These are phyloP conservation scores for Trametopsis cervina DNA, from an alignment of 768 basidiomycete species.

Conservation along the genomic window DNA sequence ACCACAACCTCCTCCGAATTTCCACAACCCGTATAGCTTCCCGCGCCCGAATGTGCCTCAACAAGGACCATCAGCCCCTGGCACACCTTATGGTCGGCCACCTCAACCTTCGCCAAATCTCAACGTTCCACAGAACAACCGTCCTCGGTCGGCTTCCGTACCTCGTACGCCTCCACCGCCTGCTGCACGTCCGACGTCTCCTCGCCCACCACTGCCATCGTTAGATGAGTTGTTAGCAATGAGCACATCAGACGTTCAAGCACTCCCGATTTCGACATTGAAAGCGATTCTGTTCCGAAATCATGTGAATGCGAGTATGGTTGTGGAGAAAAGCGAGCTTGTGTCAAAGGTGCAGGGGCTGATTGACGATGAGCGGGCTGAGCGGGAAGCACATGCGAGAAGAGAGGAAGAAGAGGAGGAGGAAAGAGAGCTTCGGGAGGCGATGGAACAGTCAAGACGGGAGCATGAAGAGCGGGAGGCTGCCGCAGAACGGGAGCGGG, in stretches of 20 bases:
- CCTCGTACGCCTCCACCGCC: constrained; percentile 24
- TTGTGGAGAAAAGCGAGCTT: constrained; percentile 86
- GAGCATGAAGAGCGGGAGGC: constrained; percentile 7
- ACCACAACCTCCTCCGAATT: background rate
- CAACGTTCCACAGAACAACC: constrained; percentile 17
- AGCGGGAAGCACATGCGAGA: constrained; percentile 15
- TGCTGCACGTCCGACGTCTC: constrained; percentile 13
- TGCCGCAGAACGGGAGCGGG: background rate
- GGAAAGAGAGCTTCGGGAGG: constrained; percentile 15
- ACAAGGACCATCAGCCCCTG: constrained; percentile 19
- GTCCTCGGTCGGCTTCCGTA: constrained; percentile 37
- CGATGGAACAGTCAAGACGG: constrained; percentile 17
- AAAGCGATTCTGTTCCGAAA: constrained; percentile 79
- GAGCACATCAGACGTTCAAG: constrained; percentile 44
- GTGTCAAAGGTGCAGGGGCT: constrained; percentile 61
- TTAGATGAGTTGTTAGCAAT: constrained; percentile 66
- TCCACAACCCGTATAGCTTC: no score
- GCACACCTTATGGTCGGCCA: background rate
- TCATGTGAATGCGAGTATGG: constrained; percentile 54
- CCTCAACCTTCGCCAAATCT: constrained; percentile 4
- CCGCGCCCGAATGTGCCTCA: constrained; percentile 12
- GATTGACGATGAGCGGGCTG: constrained; percentile 39
- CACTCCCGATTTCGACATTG: constrained; percentile 62
- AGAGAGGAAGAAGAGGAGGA: constrained; percentile 21
- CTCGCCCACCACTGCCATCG: constrained; percentile 41